phyloP scores from a whole-genome alignment of 306 rosid genomes.

The Aeschynomene evenia region DNA sequence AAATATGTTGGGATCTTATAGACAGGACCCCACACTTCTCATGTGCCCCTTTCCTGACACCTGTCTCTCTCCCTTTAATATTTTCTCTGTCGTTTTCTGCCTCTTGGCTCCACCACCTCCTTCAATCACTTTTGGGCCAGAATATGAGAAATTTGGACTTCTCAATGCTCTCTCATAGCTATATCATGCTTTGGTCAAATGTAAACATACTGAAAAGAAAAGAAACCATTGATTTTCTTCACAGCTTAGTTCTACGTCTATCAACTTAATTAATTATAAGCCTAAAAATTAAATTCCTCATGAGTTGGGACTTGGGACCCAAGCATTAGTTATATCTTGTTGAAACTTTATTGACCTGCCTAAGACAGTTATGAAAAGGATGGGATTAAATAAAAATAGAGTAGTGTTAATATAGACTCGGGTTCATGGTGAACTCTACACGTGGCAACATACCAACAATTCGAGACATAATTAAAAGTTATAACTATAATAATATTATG shows the following conservation, averaged over 20 bases:
- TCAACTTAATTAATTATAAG: too few species aligned
- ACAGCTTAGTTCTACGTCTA: too few species aligned
- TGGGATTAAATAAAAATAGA: background rate
- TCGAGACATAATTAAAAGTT: too few species aligned
- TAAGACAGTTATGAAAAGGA: background rate
- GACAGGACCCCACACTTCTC: constrained; percentile 57
- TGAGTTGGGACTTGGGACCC: background rate
- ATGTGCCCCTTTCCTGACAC: constrained; percentile 11
- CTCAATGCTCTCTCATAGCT: too few species aligned
- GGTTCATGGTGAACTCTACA: too few species aligned
- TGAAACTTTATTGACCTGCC: background rate
- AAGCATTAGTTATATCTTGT: background rate
- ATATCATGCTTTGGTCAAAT: too few species aligned
- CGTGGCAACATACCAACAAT: too few species aligned
- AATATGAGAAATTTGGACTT: too few species aligned
- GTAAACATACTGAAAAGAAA: too few species aligned
- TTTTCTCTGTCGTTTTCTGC: constrained; percentile 1
- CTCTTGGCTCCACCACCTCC: background rate
- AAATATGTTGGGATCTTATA: constrained; percentile 61
- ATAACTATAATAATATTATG: too few species aligned
- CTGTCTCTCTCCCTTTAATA: constrained; percentile 4
- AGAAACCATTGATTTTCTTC: too few species aligned
- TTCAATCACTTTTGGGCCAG: background rate
- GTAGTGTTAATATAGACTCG: too few species aligned
- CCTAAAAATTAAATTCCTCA: background rate